Evolutionary conservation across 108 stramenopile genomes (phyloP).

Genomic region (Asterionellopsis glacialis): DNA sequence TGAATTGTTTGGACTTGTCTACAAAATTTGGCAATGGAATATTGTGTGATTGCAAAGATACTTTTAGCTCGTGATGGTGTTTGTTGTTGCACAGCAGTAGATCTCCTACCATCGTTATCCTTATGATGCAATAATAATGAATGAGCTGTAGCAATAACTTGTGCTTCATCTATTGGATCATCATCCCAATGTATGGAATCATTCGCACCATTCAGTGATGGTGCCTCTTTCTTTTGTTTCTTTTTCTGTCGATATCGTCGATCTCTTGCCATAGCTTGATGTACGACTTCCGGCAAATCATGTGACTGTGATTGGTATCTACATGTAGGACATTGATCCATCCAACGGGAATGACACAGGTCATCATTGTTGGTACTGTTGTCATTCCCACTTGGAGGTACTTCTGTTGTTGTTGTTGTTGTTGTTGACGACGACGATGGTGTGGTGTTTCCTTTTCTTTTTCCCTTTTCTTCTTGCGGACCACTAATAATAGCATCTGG

Average conservation of each 20-base stretch:
- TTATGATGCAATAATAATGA: not conserved
- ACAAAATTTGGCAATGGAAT: slow-evolving; percentile 36
- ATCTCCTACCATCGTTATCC: no score
- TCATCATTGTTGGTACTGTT: slow-evolving; percentile 1
- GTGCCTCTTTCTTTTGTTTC: no score
- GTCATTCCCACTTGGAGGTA: not conserved
- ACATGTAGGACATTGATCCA: slow-evolving; percentile 28
- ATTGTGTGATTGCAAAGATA: slow-evolving; percentile 21
- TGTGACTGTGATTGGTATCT: slow-evolving; percentile 23
- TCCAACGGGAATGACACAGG: slow-evolving; percentile 8
- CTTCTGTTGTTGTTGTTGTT: no score
- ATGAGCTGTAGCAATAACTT: not conserved
- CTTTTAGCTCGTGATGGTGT: slow-evolving; percentile 9
- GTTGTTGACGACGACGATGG: not conserved
- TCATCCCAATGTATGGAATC: no score
- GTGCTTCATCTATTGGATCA: not conserved
- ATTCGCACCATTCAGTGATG: no score
- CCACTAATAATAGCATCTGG: no score
- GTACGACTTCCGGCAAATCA: slow-evolving; percentile 5
- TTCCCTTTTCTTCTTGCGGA: no score
- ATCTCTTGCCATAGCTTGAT: slow-evolving; percentile 10
- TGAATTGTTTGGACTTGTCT: slow-evolving; percentile 16
- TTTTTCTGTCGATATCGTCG: not conserved
- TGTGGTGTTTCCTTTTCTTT: not conserved
- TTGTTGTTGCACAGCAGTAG: no score